A percentile compares a stretch with the other conserved stretches of the same genome.
Evolutionary conservation across 352 stramenopile species (phyloP).

Genomic region (Phytophthora pinifolia): DNA sequence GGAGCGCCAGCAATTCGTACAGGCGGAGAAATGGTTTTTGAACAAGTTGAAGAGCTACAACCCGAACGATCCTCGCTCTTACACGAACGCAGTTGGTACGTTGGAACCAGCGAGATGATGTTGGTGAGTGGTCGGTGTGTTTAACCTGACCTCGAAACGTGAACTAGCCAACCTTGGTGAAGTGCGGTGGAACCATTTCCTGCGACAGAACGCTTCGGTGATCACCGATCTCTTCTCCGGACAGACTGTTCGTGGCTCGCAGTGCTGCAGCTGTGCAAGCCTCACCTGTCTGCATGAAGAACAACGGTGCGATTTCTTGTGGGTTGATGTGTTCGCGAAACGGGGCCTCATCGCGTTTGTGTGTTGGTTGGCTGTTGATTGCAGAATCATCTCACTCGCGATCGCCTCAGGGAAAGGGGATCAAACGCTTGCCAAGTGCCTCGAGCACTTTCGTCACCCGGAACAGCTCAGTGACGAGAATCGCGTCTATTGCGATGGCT

Average conservation of each 20-base stretch:
- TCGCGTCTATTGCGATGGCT: constrained; percentile 66
- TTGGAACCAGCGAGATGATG: constrained; percentile 5
- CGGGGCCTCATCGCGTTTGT: not conserved
- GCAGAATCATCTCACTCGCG: constrained; percentile 63
- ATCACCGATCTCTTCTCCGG: constrained; percentile 72
- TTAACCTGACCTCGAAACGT: not conserved
- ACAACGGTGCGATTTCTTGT: constrained; percentile 21
- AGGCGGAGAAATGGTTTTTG: constrained; percentile 23
- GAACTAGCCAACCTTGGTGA: constrained; percentile 51
- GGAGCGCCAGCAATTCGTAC: constrained; percentile 25
- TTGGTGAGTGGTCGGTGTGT: not conserved
- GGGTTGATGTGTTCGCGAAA: not conserved
- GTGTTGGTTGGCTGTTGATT: constrained; percentile 3
- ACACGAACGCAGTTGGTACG: constrained; percentile 64
- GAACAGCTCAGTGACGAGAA: constrained; percentile 70
- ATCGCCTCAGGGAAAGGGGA: constrained; percentile 39
- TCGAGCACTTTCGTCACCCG: constrained; percentile 50
- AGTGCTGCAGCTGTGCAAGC: constrained; percentile 72
- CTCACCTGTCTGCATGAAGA: constrained; percentile 78
- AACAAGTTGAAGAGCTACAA: constrained; percentile 33
- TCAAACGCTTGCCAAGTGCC: constrained; percentile 53
- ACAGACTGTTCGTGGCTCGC: constrained; percentile 77
- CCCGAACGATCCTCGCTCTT: constrained; percentile 51
- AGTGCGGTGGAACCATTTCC: constrained; percentile 57
- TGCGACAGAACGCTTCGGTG: constrained; percentile 60